Evolutionary conservation across 1,284 basidiomycete genomes (phyloP).

Genomic region (Fomitopsis palustris): DNA sequence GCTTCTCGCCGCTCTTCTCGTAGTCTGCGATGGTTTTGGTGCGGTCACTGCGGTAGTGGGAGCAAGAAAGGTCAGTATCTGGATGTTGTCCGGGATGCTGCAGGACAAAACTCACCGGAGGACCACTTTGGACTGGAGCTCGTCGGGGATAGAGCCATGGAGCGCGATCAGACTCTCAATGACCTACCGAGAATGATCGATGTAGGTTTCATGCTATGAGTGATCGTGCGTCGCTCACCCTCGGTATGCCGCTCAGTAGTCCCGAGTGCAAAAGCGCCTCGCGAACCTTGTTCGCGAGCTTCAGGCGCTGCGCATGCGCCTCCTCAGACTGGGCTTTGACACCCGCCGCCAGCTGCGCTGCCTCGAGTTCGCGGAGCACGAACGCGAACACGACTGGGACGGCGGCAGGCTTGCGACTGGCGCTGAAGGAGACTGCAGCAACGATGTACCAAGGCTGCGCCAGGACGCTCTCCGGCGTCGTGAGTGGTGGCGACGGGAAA

Average conservation of each 20-base stretch:
- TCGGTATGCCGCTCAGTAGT: conserved; percentile 49
- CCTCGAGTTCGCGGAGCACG: conserved; percentile 39
- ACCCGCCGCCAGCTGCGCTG: conserved; percentile 9
- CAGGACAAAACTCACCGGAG: conserved; percentile 22
- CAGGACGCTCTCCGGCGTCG: conserved; percentile 13
- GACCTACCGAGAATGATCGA: conserved; percentile 21
- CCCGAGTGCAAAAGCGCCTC: conserved; percentile 58
- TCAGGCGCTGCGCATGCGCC: conserved; percentile 31
- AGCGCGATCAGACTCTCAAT: conserved; percentile 33
- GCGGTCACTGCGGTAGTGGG: conserved; percentile 30
- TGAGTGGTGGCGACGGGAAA: conserved; percentile 18
- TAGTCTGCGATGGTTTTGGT: conserved; percentile 36
- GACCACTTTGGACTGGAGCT: conserved; percentile 27
- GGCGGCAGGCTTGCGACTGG: conserved; percentile 51
- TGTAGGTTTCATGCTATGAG: too few relatives aligned
- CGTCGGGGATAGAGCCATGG: conserved; percentile 29
- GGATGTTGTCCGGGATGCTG: not conserved
- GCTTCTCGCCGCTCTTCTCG: conserved; percentile 35
- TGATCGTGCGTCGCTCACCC: conserved; percentile 26
- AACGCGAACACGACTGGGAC: conserved; percentile 50
- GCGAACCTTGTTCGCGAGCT: conserved; percentile 45
- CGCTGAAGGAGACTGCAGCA: conserved; percentile 49
- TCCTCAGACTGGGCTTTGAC: conserved; percentile 19
- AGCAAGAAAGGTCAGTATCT: not conserved
- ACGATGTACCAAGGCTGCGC: conserved; percentile 55